Conservation (phyloP, 2,329 filamentous ascomycete species). For the Neopestalotiopsis sp. region DNA sequence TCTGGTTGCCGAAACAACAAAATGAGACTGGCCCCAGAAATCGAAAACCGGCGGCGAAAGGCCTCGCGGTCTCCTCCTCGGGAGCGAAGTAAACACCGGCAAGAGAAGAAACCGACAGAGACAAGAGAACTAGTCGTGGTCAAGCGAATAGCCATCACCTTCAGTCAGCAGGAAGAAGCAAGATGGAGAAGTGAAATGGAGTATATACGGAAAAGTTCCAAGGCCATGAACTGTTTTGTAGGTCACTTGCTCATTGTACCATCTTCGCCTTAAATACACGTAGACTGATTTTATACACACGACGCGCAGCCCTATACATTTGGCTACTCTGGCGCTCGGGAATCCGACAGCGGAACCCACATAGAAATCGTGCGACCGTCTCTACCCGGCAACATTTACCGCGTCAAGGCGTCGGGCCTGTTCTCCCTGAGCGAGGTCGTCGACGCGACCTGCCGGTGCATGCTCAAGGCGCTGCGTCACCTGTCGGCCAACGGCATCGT, state of each 20-base stretch:
- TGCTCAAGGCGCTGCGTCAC: constrained; percentile 3
- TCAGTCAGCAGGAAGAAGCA: neutral
- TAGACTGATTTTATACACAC: neutral
- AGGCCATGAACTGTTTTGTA: neutral
- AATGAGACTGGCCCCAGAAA: neutral
- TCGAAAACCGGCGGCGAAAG: neutral
- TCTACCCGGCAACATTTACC: constrained; percentile 1
- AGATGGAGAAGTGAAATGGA: constrained; percentile 10
- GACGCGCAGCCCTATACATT: neutral
- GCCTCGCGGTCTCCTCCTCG: neutral
- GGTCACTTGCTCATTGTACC: too few species aligned
- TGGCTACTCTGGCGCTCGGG: constrained; percentile 1
- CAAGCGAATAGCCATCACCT: constrained; percentile 2
- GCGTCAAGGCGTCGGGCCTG: neutral
- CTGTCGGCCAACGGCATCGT: constrained; percentile 3
- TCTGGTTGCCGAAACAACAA: neutral
- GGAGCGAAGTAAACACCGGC: neutral
- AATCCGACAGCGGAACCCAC: neutral
- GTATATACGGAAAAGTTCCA: constrained; percentile 3
- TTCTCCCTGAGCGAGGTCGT: neutral
- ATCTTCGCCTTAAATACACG: too few species aligned
- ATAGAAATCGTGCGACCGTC: constrained; percentile 4
- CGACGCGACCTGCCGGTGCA: constrained; percentile 8
- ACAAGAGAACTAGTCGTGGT: neutral
- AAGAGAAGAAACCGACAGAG: neutral